Conservation (phyloP, 257 asterid genomes). For the Solanum verrucosum region DNA sequence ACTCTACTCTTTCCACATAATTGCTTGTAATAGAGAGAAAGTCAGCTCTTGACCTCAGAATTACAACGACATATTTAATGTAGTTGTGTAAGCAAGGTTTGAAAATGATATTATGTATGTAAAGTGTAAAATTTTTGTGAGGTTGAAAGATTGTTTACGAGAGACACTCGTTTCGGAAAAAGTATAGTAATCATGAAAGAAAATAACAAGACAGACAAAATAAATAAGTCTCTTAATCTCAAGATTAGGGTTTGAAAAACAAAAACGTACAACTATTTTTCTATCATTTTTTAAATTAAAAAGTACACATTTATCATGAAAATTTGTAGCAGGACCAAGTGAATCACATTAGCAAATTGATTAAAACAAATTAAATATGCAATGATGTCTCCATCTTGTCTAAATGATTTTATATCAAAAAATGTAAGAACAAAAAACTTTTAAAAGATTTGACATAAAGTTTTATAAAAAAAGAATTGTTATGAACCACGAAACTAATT, state of each 20-base stretch:
- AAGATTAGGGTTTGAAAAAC: background rate
- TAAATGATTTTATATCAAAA: background rate
- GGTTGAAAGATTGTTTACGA: too few relatives aligned
- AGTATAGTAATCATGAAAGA: too few relatives aligned
- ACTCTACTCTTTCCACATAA: background rate
- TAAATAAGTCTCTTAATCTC: background rate
- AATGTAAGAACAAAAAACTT: background rate
- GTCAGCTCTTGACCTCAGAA: background rate
- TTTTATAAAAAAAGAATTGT: background rate
- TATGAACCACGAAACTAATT: background rate
- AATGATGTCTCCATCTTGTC: background rate
- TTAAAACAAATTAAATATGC: background rate
- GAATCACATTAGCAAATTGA: background rate
- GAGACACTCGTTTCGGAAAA: background rate
- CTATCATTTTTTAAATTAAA: background rate
- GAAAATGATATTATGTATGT: too few relatives aligned
- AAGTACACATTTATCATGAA: background rate
- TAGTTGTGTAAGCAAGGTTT: too few relatives aligned
- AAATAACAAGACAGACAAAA: background rate
- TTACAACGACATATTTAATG: background rate
- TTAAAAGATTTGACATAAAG: background rate
- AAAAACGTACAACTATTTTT: background rate
- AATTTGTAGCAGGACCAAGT: background rate
- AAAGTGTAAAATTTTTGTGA: background rate
- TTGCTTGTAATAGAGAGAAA: background rate